phyloP scores from a whole-genome alignment of 371 early-diverging fungal genomes.

The Capniomyces stellatus region DNA sequence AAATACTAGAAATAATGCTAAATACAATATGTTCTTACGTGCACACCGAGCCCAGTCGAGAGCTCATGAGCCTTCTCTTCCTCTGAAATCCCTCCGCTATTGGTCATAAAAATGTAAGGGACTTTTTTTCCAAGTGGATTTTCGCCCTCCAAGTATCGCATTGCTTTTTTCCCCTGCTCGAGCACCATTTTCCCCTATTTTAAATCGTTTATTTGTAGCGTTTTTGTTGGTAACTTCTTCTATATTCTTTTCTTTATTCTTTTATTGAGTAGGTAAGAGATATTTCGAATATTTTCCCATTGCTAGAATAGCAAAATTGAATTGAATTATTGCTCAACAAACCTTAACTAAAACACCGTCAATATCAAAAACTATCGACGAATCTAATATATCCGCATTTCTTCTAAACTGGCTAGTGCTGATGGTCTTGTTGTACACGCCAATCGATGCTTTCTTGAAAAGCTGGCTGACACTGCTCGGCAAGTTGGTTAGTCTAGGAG shows the following conservation, averaged over 20 bases:
- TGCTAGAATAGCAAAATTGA: not conserved
- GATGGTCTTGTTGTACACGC: not conserved
- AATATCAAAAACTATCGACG: slow-evolving; percentile 49
- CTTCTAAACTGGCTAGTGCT: too few species aligned
- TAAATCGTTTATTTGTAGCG: not conserved
- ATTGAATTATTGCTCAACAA: not conserved
- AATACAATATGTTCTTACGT: slow-evolving; percentile 17
- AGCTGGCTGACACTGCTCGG: too few species aligned
- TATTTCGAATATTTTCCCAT: not conserved
- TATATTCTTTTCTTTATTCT: too few species aligned
- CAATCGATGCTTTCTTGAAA: slow-evolving; percentile 8
- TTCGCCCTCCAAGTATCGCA: slow-evolving; percentile 35
- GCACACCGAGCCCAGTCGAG: slow-evolving; percentile 34
- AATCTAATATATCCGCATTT: too few species aligned
- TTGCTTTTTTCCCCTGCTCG: slow-evolving; percentile 31
- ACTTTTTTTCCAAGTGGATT: slow-evolving; percentile 33
- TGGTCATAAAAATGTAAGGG: slow-evolving; percentile 64
- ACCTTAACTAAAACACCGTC: slow-evolving; percentile 66
- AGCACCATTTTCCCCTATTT: slow-evolving; percentile 30
- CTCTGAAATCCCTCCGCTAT: slow-evolving; percentile 75
- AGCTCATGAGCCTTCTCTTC: slow-evolving; percentile 50
- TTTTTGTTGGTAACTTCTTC: not conserved
- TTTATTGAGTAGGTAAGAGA: slow-evolving; percentile 4
- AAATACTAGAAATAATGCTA: too few species aligned
- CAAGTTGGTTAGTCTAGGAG: too few species aligned